Percentiles rank a stretch among this genome's conserved stretches.
Conservation (phyloP, 1,284 basidiomycete genomes). For the Pseudozyma hubeiensis region DNA sequence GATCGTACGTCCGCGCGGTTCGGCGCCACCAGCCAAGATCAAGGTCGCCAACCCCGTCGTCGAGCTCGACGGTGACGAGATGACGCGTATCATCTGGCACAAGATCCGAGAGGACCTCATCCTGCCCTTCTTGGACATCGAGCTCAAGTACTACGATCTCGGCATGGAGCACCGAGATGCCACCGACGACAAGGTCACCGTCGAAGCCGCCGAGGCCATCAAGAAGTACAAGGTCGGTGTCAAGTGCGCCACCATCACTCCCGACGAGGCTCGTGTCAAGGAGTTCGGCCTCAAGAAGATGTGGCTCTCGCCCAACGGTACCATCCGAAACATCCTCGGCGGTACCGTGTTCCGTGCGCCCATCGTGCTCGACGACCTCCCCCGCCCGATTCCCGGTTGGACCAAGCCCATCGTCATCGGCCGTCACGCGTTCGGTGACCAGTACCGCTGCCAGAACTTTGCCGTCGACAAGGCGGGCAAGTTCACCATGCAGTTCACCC, state of each 20-base stretch:
- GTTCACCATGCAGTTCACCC: slow-evolving; percentile 64
- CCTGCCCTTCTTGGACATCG: slow-evolving; percentile 90
- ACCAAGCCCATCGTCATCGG: slow-evolving; percentile 95
- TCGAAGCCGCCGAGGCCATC: slow-evolving; percentile 88
- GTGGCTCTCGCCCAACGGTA: slow-evolving; percentile 71
- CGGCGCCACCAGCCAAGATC: slow-evolving; percentile 72
- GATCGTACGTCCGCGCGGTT: slow-evolving; percentile 44
- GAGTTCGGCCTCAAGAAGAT: slow-evolving; percentile 92
- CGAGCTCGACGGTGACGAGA: slow-evolving; percentile 76
- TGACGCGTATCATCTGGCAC: slow-evolving; percentile 80
- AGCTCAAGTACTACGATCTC: slow-evolving; percentile 98
- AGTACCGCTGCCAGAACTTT: slow-evolving; percentile 71
- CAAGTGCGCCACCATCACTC: slow-evolving; percentile 95
- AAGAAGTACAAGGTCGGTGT: slow-evolving; percentile 68
- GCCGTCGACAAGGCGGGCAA: slow-evolving; percentile 61
- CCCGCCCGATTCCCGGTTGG: slow-evolving; percentile 90
- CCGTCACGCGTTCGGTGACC: slow-evolving; percentile 96
- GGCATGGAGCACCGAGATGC: slow-evolving; percentile 91
- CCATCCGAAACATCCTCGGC: slow-evolving; percentile 90
- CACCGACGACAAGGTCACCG: slow-evolving; percentile 92
- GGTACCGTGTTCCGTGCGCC: slow-evolving; percentile 99
- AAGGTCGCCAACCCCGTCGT: slow-evolving; percentile 90
- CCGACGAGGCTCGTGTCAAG: slow-evolving; percentile 91
- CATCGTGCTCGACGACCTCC: slow-evolving; percentile 90
- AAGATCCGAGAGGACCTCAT: slow-evolving; percentile 98